Evolutionary conservation across 2,329 filamentous ascomycete species (phyloP).

Genomic region (Neonectria faginata): DNA sequence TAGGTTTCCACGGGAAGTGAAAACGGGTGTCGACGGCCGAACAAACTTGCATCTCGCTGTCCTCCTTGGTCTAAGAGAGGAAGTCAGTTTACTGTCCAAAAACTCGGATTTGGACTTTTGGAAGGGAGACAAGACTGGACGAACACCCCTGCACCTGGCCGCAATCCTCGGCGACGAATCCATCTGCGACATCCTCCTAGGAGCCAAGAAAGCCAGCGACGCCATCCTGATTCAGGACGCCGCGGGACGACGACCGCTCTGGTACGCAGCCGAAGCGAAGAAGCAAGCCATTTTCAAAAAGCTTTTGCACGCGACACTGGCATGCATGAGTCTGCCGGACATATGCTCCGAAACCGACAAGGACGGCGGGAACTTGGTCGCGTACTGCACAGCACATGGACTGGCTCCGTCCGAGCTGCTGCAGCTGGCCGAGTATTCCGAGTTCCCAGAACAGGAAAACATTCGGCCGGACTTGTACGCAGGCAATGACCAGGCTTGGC

Average conservation of each 20-base stretch:
- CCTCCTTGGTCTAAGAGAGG: not conserved
- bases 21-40: not conserved
- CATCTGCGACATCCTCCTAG: not conserved
- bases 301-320: not conserved
- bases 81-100: not conserved
- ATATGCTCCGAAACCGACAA: constrained; percentile 2
- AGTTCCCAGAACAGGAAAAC: not conserved
- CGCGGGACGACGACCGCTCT: not conserved
- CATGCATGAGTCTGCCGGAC: not conserved
- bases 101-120: not conserved
- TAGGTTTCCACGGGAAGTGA: not conserved
- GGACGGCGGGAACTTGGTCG: not conserved
- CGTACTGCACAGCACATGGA: not conserved
- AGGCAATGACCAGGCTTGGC: not conserved
- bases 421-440: not conserved
- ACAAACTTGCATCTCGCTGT: constrained; percentile 1
- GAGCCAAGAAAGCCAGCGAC: no score
- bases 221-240: not conserved
- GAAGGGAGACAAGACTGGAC: not conserved
- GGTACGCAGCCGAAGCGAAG: not conserved
- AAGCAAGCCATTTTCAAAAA: not conserved
- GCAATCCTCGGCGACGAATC: not conserved
- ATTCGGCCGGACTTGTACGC: not conserved
- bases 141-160: constrained; percentile 3
- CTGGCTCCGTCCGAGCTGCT: not conserved